Conservation (phyloP, 805 yeast species). For the Soucietia sequanensis region DNA sequence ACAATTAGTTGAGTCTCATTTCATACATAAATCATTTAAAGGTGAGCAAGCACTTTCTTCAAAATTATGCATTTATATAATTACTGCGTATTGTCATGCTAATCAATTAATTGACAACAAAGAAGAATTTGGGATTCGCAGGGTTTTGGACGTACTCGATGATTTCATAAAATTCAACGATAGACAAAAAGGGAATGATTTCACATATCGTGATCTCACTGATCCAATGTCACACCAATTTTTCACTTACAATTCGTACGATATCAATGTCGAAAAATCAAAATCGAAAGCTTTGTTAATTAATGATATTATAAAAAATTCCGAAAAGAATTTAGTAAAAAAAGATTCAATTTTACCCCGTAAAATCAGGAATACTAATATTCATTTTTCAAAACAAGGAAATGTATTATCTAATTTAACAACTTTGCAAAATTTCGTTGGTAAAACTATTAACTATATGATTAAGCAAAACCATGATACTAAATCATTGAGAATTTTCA, state of each 20-base stretch:
- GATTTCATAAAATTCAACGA: conserved; percentile 23
- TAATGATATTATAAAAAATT: conserved; percentile 8
- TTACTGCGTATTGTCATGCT: conserved; percentile 38
- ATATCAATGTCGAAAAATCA: conserved; percentile 19
- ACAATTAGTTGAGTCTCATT: conserved; percentile 35
- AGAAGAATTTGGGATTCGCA: too few species aligned
- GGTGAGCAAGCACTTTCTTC: conserved; percentile 35
- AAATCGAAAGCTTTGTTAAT: conserved; percentile 5
- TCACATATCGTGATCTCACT: conserved; percentile 28
- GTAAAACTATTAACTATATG: conserved; percentile 22
- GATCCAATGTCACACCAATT: conserved; percentile 29
- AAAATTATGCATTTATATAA: conserved; percentile 30
- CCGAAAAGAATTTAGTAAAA: conserved; percentile 11
- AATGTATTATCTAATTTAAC: conserved; percentile 30
- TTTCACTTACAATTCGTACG: conserved; percentile 22
- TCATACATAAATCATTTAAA: conserved; percentile 25
- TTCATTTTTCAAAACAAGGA: conserved; percentile 26
- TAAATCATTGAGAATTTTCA: conserved; percentile 23
- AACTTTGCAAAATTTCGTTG: conserved; percentile 20
- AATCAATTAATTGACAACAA: too few species aligned
- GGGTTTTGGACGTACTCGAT: conserved; percentile 32
- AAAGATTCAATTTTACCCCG: conserved; percentile 12
- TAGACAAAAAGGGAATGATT: conserved; percentile 9
- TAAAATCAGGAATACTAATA: conserved; percentile 23
- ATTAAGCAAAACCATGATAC: conserved; percentile 6